phyloP scores from a whole-genome alignment of 2,329 filamentous ascomycete genomes.

The Talaromyces sp. region DNA sequence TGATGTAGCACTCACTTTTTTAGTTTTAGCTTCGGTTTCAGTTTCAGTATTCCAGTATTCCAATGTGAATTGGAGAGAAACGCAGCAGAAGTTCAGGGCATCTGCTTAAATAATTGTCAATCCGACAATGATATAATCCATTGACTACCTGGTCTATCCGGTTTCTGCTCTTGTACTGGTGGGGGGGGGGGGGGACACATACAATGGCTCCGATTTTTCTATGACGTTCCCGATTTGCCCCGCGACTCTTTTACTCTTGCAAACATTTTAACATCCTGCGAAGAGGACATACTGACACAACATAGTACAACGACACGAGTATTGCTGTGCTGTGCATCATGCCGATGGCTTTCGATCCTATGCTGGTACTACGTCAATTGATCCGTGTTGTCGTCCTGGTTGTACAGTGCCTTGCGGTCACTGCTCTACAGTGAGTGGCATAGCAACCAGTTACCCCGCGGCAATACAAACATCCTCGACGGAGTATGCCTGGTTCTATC shows the following conservation, averaged over 20 bases:
- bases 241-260: neutral
- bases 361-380: neutral
- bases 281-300: no score
- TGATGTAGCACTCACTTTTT: neutral
- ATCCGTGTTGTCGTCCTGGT: neutral
- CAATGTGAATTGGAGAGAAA: neutral
- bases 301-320: no score
- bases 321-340: no score
- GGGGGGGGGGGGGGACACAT: neutral
- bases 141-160: neutral
- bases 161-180: slow-evolving; percentile 11
- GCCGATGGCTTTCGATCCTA: no score
- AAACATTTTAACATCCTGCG: no score
- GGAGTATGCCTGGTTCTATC: neutral
- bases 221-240: slow-evolving; percentile 18
- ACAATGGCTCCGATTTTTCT: neutral
- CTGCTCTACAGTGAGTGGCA: neutral
- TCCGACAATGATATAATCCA: neutral
- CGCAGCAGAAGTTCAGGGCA: neutral
- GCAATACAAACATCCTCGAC: neutral
- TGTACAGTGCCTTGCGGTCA: neutral
- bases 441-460: slow-evolving; percentile 2
- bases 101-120: neutral
- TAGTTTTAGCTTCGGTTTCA: no score
- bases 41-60: no score